phyloP scores from a whole-genome alignment of 2,329 filamentous ascomycete genomes.

The Colletotrichum orbiculare region DNA sequence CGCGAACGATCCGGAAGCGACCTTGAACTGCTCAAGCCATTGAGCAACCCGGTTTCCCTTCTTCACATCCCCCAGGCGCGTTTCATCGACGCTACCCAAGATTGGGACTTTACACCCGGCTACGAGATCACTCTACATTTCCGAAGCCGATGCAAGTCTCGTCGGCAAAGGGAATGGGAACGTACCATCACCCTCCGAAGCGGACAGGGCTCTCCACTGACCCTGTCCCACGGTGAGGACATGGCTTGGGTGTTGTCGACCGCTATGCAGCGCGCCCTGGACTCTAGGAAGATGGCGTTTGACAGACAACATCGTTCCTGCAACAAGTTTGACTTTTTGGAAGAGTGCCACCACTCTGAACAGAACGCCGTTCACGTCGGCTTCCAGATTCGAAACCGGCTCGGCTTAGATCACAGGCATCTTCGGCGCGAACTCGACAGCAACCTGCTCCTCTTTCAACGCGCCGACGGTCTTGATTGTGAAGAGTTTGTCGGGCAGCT shows the following conservation, averaged over 20 bases:
- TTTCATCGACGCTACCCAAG: constrained; percentile 57
- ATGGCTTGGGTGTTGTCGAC: constrained; percentile 58
- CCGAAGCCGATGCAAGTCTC: constrained; percentile 52
- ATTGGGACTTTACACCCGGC: constrained; percentile 60
- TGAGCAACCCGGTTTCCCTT: constrained; percentile 56
- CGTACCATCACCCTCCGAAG: constrained; percentile 58
- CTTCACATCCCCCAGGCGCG: constrained; percentile 58
- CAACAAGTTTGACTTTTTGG: constrained; percentile 48
- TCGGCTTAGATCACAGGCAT: constrained; percentile 60
- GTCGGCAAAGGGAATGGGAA: constrained; percentile 49
- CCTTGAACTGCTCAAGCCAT: constrained; percentile 53
- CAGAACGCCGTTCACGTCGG: constrained; percentile 58
- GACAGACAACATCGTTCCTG: constrained; percentile 52
- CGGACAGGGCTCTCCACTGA: constrained; percentile 59
- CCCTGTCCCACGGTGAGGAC: constrained; percentile 56
- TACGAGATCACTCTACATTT: constrained; percentile 60
- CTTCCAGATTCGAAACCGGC: constrained; percentile 60
- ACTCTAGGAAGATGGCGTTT: constrained; percentile 53
- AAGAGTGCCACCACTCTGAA: constrained; percentile 52
- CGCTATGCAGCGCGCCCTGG: constrained; percentile 54
- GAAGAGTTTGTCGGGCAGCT: constrained; percentile 55
- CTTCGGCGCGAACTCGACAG: constrained; percentile 55
- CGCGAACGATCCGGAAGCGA: constrained; percentile 50
- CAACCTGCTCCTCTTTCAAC: constrained; percentile 57
- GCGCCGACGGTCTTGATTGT: constrained; percentile 55